Conservation (phyloP, 2,329 filamentous ascomycete genomes). For the Sphaceloma murrayae region DNA sequence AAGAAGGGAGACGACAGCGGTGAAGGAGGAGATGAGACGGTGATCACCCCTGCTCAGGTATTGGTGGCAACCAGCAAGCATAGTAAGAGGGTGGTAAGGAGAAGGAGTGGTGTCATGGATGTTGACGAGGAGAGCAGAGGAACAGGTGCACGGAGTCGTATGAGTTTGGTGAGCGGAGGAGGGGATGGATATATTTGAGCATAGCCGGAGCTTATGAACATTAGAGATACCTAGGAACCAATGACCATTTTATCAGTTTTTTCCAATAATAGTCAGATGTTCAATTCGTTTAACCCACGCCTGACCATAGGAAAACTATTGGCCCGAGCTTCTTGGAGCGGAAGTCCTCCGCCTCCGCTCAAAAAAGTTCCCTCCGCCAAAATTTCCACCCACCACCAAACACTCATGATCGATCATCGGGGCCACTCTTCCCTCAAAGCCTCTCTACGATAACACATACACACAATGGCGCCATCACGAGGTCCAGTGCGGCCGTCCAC, state of each 20-base stretch:
- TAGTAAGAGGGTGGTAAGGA: conserved; percentile 40
- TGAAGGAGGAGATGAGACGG: conserved; percentile 83
- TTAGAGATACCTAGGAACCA: neutral
- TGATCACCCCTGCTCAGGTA: conserved; percentile 91
- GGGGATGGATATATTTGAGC: conserved; percentile 9
- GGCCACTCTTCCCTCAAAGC: neutral
- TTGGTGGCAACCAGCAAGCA: conserved; percentile 53
- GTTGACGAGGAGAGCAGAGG: conserved; percentile 30
- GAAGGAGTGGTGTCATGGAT: conserved; percentile 43
- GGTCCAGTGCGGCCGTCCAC: too few relatives aligned
- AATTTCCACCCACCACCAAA: neutral
- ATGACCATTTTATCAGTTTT: too few relatives aligned
- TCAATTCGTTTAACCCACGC: too few relatives aligned
- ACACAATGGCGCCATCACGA: conserved; percentile 9
- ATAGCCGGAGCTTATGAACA: neutral
- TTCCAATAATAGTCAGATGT: too few relatives aligned
- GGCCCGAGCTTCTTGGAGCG: conserved; percentile 20
- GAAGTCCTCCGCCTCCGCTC: conserved; percentile 1
- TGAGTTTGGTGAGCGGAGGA: conserved; percentile 27
- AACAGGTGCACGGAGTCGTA: conserved; percentile 20
- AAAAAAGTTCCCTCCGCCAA: conserved; percentile 8
- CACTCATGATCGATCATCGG: neutral
- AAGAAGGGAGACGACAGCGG: conserved; percentile 89
- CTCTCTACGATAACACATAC: neutral
- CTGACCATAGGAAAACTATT: conserved; percentile 22